Base-by-base conservation (phyloP, 2,329 filamentous ascomycete genomes). In the Colletotrichum somersetense region DNA sequence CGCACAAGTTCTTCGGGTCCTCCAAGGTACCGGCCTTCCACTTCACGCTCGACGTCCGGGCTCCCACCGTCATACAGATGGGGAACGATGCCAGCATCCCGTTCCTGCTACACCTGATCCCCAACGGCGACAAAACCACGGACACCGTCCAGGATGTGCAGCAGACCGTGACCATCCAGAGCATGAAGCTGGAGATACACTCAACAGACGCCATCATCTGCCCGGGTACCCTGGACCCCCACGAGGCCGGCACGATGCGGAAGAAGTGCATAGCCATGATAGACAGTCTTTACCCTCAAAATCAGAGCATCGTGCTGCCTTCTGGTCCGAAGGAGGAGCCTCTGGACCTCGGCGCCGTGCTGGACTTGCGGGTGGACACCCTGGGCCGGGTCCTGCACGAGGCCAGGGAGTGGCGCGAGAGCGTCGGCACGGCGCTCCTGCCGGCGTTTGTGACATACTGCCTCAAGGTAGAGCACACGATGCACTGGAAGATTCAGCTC, bases 1-100 rank as follows among this genome's bases (percentile, higher is more conserved):
- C 77, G 0, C 78, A 78, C 11, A 77, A 78, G 44, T 61, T 82
- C 2, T 79, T 84, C 5, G 72, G 73, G 2, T 78, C 78, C 0
- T 78, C 80, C 14, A 81, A 77, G n/a, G 77, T 82, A 0, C 83
- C 83, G 0, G 44, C 62, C 1, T 77, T 83, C 2, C 40, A 30
- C 0, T 83, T 78, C 50, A 65, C 73, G 0, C 23, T 82, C 0
- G 64, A 78, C 7, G 62, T 80, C 1, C 72, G 76, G 2, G 73
- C 75, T 1, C 82, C 83, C 0, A 59, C 58, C 0, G 70, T 77
- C 0, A 73, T 84, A 8, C 80, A 81, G 26, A 74, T 82, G 0
- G 77, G 77, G 0, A 76, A 78, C 23, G 75, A 76, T 0, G 26
- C 53, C 0, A 72, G 74, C 0, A 67, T 81, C 1, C 77, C 80